Evolutionary conservation across 2,329 filamentous ascomycete species (phyloP), one percentile per base, ranked within the genome.

Genomic region (Alternaria gaisen): DNA sequence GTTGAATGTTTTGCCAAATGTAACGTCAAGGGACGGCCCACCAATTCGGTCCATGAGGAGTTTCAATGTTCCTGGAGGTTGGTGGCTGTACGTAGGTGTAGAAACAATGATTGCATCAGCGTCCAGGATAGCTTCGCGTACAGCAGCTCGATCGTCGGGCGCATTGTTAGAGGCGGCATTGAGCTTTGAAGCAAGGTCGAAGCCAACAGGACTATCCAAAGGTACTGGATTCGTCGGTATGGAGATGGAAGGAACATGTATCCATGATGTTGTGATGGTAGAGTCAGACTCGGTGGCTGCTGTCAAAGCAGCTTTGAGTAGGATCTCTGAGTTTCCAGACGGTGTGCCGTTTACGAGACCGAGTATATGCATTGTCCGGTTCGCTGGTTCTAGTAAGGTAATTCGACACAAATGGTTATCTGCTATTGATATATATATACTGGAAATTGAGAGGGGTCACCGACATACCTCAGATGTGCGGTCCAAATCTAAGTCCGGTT

Each of bases 381-480:
- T 36, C 16, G 32, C 11, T 36, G 32, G 1, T 16, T 16, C 14
- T 16, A 14, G 14, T 36, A 14, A 6, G 0, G 16, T 36, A 36
- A 5, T 0, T 36, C 32, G 32, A 36, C 14, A 3, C 32, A 16
- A 12, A 32, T 32, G 30, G 14, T 34, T 34, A 6, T 34, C 2
- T 1, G 5, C 32, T 0, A 34, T 34, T 34, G 32, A 0, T 34
- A 16, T 36, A 36, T 36, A 36, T 36, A 2, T 34, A 34, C 32
- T 7, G 12, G 5, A 0, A 7, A 16, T 7, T 3, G 12, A 36
- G 32, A 36, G 14, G 1, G 32, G 14, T 0, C 12, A 1, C 32
- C 6, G 32, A 8, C 32, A 14, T 6, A 36, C 6, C 32, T 16
- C 2, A 3, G 32, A 36, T 0, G 12, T 0, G 32, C 32, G 32